phyloP scores from a whole-genome alignment of 2,329 filamentous ascomycete genomes.

The Fusarium caatingaense region DNA sequence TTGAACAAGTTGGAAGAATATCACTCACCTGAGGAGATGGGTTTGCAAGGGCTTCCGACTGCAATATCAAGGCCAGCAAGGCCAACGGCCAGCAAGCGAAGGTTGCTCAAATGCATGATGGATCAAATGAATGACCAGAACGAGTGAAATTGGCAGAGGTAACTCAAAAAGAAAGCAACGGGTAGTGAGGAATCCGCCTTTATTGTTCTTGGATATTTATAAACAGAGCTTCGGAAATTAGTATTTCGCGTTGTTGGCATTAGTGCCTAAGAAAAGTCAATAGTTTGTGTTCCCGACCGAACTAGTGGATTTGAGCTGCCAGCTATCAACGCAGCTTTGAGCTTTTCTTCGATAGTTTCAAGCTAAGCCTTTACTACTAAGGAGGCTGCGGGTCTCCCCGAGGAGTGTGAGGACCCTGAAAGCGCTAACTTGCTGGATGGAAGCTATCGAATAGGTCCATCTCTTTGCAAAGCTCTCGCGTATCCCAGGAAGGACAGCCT shows the following conservation, averaged over 20 bases:
- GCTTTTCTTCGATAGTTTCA: not conserved
- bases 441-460: not conserved
- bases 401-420: not conserved
- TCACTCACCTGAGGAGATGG: not conserved
- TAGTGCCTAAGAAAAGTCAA: not conserved
- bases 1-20: fast-evolving
- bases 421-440: not conserved
- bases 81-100: not conserved
- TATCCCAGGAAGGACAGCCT: too few species aligned
- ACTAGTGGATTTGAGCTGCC: not conserved
- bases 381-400: not conserved
- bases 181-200: not conserved
- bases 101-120: not conserved
- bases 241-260: not conserved
- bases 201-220: not conserved
- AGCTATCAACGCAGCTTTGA: not conserved
- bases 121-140: not conserved
- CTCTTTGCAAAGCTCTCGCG: not conserved
- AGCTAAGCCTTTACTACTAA: not conserved
- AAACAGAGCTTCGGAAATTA: not conserved
- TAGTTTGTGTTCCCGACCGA: not conserved
- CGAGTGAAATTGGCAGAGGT: not conserved
- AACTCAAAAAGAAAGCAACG: not conserved
- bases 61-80: not conserved
- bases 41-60: not conserved